These are phyloP conservation scores for Penicillium crustosum DNA, from an alignment of 2,329 filamentous ascomycete species.

Conservation along the genomic window DNA sequence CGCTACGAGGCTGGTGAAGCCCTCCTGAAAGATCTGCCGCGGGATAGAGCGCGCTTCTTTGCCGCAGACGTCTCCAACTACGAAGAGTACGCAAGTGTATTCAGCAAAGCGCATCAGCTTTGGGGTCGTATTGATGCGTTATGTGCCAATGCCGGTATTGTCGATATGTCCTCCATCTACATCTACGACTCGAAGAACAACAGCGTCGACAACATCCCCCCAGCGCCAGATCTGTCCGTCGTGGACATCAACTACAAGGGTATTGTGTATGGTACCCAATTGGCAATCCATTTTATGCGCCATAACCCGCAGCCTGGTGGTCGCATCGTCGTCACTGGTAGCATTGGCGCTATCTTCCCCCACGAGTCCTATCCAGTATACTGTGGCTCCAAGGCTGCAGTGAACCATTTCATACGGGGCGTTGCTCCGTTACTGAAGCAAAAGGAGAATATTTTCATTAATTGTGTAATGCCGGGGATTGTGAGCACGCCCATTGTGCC, in stretches of 20 bases:
- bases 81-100: constrained; percentile 45
- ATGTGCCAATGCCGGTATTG: constrained; percentile 53
- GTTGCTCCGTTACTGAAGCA: constrained; percentile 42
- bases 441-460: constrained; percentile 52
- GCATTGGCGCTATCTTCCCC: constrained; percentile 47
- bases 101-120: constrained; percentile 44
- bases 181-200: constrained; percentile 39
- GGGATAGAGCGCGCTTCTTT: constrained; percentile 44
- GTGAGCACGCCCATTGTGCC: constrained; percentile 50
- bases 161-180: constrained; percentile 50
- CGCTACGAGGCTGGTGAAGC: constrained; percentile 34
- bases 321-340: constrained; percentile 48
- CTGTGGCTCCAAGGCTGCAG: constrained; percentile 53
- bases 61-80: constrained; percentile 50
- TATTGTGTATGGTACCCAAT: constrained; percentile 51
- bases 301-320: constrained; percentile 48
- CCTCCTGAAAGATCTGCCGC: constrained; percentile 32
- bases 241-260: constrained; percentile 56
- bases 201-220: constrained; percentile 38
- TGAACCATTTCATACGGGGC: constrained; percentile 45
- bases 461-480: constrained; percentile 51
- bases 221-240: constrained; percentile 46
- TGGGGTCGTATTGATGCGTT: constrained; percentile 52
- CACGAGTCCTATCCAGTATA: constrained; percentile 51
- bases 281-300: constrained; percentile 56